These are phyloP conservation scores for Neofusicoccum parvum DNA, from an alignment of 2,329 filamentous ascomycete genomes.

Conservation along the genomic window DNA sequence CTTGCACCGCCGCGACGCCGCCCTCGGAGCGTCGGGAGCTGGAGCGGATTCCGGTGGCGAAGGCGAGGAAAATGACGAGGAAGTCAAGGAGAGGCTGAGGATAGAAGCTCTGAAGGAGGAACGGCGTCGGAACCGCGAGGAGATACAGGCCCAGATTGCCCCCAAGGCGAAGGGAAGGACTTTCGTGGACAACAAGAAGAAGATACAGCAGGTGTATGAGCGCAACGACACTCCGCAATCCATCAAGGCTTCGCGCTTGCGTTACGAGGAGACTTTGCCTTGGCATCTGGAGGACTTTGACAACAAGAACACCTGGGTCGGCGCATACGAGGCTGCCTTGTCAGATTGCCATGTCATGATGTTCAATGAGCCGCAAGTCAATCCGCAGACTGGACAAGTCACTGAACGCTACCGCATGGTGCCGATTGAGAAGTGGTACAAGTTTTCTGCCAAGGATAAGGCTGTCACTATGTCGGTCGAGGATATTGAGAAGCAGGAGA, in stretches of 20 bases:
- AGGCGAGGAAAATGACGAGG: conserved; percentile 64
- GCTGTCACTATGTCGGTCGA: conserved; percentile 59
- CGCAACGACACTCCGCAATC: conserved; percentile 76
- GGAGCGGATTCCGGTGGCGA: conserved; percentile 39
- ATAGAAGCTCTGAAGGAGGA: conserved; percentile 67
- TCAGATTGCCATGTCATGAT: conserved; percentile 81
- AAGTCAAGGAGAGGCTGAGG: conserved; percentile 64
- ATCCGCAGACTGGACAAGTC: conserved; percentile 4
- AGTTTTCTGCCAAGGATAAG: conserved; percentile 73
- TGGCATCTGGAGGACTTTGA: conserved; percentile 98
- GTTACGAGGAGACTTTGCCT: conserved; percentile 92
- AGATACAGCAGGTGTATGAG: conserved; percentile 82
- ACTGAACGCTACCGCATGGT: conserved; percentile 71
- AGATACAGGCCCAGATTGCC: conserved; percentile 90
- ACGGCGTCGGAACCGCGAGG: conserved; percentile 80
- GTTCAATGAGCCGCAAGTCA: conserved; percentile 61
- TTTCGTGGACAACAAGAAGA: conserved; percentile 72
- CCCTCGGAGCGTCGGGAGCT: conserved; percentile 51
- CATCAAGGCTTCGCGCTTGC: conserved; percentile 63
- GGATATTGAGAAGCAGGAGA: conserved; percentile 18
- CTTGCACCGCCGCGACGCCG: conserved; percentile 80
- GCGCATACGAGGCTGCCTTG: conserved; percentile 84
- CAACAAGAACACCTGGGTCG: conserved; percentile 91
- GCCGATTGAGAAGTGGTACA: conserved; percentile 95
- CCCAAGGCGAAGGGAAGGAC: conserved; percentile 63